phyloP scores from a whole-genome alignment of 2,329 filamentous ascomycete genomes.

The Beauveria brongniartii region DNA sequence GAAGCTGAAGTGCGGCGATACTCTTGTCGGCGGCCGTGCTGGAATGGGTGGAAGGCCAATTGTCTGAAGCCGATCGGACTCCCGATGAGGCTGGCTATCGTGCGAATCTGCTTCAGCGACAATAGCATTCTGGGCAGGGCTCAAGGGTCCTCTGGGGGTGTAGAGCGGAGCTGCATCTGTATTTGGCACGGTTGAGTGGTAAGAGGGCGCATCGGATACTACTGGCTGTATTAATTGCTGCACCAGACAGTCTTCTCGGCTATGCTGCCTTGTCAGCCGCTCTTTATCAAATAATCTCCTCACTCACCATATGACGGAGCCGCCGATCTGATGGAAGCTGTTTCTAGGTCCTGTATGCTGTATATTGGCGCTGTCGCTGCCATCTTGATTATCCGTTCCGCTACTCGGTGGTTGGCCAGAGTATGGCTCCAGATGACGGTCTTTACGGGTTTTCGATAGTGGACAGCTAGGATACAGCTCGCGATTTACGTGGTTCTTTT shows the following conservation, averaged over 20 bases:
- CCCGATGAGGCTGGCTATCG: constrained; percentile 17
- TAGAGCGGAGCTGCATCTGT: constrained; percentile 44
- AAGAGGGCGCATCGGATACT: constrained; percentile 59
- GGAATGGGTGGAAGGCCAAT: constrained; percentile 45
- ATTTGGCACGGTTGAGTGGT: constrained; percentile 47
- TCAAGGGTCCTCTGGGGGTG: constrained; percentile 26
- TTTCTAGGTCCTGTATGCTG: constrained; percentile 53
- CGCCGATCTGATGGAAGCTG: constrained; percentile 56
- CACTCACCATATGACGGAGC: constrained; percentile 60
- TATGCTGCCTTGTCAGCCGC: not conserved
- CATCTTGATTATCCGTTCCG: constrained; percentile 11
- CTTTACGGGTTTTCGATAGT: not conserved
- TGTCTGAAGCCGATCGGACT: constrained; percentile 10
- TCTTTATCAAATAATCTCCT: not conserved
- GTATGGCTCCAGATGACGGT: not conserved
- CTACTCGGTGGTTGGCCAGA: not conserved
- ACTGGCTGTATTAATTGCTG: constrained; percentile 4
- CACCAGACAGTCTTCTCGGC: not conserved
- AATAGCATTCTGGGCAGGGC: constrained; percentile 9
- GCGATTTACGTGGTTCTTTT: not conserved
- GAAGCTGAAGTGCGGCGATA: constrained; percentile 51
- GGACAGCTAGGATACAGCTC: not conserved
- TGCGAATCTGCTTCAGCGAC: constrained; percentile 14
- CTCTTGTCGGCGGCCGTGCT: constrained; percentile 29
- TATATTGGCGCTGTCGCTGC: constrained; percentile 24